These are phyloP conservation scores for Amanita exitialis DNA, from an alignment of 768 basidiomycete species.

Conservation along the genomic window DNA sequence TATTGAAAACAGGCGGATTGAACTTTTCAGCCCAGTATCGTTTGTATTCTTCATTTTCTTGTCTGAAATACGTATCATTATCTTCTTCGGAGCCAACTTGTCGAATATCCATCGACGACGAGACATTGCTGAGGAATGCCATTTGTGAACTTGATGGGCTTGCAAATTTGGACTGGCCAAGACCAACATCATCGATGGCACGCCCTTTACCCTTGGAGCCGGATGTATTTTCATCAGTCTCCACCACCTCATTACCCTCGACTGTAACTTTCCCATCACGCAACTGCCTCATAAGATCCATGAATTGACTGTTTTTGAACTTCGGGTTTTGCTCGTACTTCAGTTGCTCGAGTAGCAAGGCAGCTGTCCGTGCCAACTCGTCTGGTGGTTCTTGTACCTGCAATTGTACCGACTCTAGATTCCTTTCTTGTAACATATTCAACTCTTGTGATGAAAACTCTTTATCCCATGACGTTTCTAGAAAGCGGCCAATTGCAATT, in stretches of 20 bases:
- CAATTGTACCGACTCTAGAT: constrained; percentile 9
- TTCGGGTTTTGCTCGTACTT: constrained; percentile 71
- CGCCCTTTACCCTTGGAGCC: constrained; percentile 68
- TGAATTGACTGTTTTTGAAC: constrained; percentile 76
- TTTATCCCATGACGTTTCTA: constrained; percentile 50
- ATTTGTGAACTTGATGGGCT: neutral
- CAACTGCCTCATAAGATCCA: constrained; percentile 79
- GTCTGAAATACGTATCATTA: constrained; percentile 60
- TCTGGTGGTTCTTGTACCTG: constrained; percentile 35
- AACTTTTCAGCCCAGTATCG: constrained; percentile 36
- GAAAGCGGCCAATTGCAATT: neutral
- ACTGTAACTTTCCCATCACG: constrained; percentile 72
- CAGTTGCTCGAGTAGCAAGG: constrained; percentile 66
- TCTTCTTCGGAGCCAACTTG: constrained; percentile 12
- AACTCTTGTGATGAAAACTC: constrained; percentile 54
- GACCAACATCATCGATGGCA: constrained; percentile 21
- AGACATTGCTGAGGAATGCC: neutral
- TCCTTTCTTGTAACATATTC: constrained; percentile 16
- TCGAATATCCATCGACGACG: neutral
- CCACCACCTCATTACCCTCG: constrained; percentile 70
- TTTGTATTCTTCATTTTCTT: constrained; percentile 60
- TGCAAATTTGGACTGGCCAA: constrained; percentile 1
- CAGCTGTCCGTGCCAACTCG: constrained; percentile 75
- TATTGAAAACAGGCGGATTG: constrained; percentile 14
- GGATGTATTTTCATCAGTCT: constrained; percentile 27